Base-by-base conservation (phyloP, 331 rosid genomes). In the Acacia pycnantha region DNA sequence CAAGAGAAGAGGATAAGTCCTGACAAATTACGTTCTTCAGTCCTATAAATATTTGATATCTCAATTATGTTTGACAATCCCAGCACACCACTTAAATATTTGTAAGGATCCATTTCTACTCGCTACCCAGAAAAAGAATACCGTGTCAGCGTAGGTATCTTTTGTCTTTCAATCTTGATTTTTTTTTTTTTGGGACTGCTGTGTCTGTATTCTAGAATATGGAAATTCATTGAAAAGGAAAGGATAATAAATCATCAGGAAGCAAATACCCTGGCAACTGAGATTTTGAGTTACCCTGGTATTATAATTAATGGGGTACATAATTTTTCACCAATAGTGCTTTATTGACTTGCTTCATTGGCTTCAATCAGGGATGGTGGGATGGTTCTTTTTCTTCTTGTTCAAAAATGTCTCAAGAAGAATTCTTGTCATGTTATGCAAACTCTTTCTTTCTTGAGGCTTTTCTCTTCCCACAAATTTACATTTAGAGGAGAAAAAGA, bases 201-300 rank as follows among this genome's bases (percentile, higher is more conserved):
- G 18, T 69, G 74, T 21, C 51, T 41, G 8, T 69, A n/a, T 69
- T 69, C 51, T 41, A 40, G 74, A 69, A 41, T 69, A 69, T 4
- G 51, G 51, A 15, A 40, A 3, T 27, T 40, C 16, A 11, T 58
- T 10, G 74, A 21, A 77, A 79, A 84, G 85, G 86, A 83, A 29
- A 78, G 76, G 58, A 71, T 71, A 26, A 26, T 51, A 58, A 58
- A 71, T 65, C 79, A 74, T 78, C 82, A 44, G 64, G 73, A 78
- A 62, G 65, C 29, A 22, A 80, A 80, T 66, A 74, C 84, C 33
- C 73, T 79, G 22, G 71, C 81, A 13, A 73, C 85, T 35, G 69
- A 19, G 70, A 81, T 86, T 48, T 78, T 66, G 85, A 87, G 85
- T 76, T 91, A 76, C 90, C 94, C 92, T 66, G 90, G 88, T 70